These are phyloP conservation scores for Litsea cubeba DNA, from an alignment of 164 flowering plant genomes.

Conservation along the genomic window DNA sequence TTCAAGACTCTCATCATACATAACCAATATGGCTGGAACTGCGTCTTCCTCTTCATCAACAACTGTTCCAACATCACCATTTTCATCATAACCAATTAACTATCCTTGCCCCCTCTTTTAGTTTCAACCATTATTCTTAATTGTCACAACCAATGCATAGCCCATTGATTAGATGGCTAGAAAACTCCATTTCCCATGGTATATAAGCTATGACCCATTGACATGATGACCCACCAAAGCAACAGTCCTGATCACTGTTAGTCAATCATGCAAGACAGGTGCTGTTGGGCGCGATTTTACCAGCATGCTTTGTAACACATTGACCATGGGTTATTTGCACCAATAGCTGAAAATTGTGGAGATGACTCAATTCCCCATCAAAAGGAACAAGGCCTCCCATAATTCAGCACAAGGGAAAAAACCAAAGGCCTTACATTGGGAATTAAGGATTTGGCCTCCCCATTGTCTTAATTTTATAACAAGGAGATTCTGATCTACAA, in stretches of 20 bases:
- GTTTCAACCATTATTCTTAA: not conserved
- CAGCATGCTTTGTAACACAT: too few species aligned
- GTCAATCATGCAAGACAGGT: too few species aligned
- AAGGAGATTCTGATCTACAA: conserved; percentile 8
- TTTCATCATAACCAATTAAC: too few species aligned
- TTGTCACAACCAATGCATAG: not conserved
- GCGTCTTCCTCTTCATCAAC: too few species aligned
- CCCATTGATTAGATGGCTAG: not conserved
- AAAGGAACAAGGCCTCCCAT: conserved; percentile 1
- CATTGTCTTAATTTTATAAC: not conserved
- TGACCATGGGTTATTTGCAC: too few species aligned
- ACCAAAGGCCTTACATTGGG: conserved; percentile 3
- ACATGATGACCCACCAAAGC: not conserved
- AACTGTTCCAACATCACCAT: too few species aligned
- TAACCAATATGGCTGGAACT: too few species aligned
- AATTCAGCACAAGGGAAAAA: not conserved
- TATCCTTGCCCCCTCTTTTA: too few species aligned
- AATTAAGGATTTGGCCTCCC: not conserved
- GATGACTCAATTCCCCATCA: too few species aligned
- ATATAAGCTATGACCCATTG: not conserved
- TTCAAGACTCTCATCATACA: too few species aligned
- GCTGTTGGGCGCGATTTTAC: too few species aligned
- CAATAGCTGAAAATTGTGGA: not conserved
- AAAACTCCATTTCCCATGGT: not conserved
- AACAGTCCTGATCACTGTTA: not conserved